Evolutionary conservation across 192 early-diverging fungal species (phyloP).

Genomic region (Phycomyces blakesleeanus): DNA sequence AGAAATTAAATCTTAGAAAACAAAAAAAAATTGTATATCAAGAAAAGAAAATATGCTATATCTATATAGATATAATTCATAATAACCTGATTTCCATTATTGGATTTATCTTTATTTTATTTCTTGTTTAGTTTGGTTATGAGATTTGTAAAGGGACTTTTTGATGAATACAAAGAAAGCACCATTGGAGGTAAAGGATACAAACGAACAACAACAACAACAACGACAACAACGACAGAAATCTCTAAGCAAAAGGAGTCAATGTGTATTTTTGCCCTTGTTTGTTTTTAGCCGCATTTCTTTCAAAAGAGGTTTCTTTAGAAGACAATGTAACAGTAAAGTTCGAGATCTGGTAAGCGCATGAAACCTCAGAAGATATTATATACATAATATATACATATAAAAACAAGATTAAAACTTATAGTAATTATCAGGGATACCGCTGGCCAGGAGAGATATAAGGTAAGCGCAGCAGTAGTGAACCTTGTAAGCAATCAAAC

Average conservation of each 20-base stretch:
- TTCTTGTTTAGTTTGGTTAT: conserved; percentile 57
- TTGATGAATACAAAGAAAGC: conserved; percentile 88
- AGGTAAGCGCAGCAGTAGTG: conserved; percentile 33
- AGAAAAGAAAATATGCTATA: no score
- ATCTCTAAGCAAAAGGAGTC: no score
- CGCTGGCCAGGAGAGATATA: conserved; percentile 70
- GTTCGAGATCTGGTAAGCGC: conserved; percentile 82
- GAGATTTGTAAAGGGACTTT: conserved; percentile 87
- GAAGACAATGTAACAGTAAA: conserved; percentile 84
- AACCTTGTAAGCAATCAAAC: not conserved
- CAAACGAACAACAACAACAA: no score
- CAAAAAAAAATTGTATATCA: no score
- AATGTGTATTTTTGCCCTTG: not conserved
- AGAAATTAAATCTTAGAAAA: no score
- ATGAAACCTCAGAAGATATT: no score
- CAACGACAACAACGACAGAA: no score
- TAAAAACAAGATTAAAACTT: no score
- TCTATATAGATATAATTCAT: no score
- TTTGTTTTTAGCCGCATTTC: conserved; percentile 48
- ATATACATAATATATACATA: no score
- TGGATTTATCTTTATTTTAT: not conserved
- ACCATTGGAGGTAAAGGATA: conserved; percentile 79
- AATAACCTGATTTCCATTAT: not conserved
- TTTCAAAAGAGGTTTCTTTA: conserved; percentile 77
- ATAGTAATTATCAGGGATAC: conserved; percentile 64